A percentile compares a stretch with the other conserved stretches of the same genome.
Conservation (phyloP, 768 basidiomycete species). For the Tulasnella sp. region DNA sequence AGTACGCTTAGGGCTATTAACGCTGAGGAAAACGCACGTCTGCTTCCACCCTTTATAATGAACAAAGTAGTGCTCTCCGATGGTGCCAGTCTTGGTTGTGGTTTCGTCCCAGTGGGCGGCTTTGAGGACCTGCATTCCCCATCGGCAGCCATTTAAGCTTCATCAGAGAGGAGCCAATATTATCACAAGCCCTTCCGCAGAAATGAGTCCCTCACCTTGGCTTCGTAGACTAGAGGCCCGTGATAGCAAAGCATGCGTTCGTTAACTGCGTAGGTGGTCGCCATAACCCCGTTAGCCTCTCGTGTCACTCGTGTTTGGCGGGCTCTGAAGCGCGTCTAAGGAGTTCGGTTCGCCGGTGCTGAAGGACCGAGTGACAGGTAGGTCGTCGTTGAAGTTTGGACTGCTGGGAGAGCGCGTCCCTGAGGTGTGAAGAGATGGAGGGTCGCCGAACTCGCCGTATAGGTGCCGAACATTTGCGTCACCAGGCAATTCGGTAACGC, state of each 20-base stretch:
- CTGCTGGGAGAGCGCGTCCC: neutral
- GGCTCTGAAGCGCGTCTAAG: neutral
- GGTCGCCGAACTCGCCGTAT: neutral
- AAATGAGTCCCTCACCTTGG: constrained; percentile 44
- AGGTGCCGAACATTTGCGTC: neutral
- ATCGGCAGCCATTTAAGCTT: neutral
- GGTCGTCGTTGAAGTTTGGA: neutral
- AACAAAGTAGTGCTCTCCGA: constrained; percentile 84
- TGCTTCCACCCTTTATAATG: constrained; percentile 99
- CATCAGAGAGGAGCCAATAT: neutral
- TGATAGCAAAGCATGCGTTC: constrained; percentile 92
- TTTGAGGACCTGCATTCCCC: constrained; percentile 48
- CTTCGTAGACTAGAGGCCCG: constrained; percentile 92
- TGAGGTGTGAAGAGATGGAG: neutral
- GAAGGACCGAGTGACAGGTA: neutral
- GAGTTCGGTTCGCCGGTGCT: neutral
- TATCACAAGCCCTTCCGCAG: neutral
- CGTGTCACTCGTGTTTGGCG: neutral
- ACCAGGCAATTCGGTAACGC: no score
- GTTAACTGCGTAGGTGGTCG: constrained; percentile 42
- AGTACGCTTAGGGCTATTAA: no score
- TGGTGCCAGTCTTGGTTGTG: constrained; percentile 48
- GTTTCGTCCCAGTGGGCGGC: constrained; percentile 55
- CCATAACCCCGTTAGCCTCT: neutral
- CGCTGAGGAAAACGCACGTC: constrained; percentile 48